Base-by-base conservation (phyloP, 2,329 filamentous ascomycete species). In the Ophiosphaerella herpotricha region DNA sequence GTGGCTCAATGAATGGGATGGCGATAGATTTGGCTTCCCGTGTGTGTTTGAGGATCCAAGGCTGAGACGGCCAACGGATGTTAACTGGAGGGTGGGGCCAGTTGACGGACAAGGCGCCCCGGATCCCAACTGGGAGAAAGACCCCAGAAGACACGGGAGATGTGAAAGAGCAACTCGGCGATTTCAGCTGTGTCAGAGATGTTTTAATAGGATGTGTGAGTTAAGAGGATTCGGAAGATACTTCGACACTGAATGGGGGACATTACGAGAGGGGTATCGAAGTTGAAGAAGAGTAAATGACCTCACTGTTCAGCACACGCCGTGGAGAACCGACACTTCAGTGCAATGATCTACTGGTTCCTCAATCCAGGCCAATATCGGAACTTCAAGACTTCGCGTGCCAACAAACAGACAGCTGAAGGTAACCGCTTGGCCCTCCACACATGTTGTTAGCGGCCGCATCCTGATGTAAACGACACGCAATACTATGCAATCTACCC, bases 181-280 rank as follows among this genome's bases (percentile, higher is more conserved):
- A 14, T 56, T 63, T n/a, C 55, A 61, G 34, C 43, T 66, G 12
- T 66, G 62, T 31, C 61, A 61, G 41, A 55, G 44, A 33, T 66
- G 62, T 35, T 66, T 57, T 38, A 58, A 58, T 11, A 52, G 62
- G 6, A 64, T 64, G 54, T 60, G 55, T 35, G 62, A 64, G 44
- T 63, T 65, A 23, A 48, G 54, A 26, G 57, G 60, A 8, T 65
- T 65, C 39, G 59, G 60, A 1, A 49, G 53, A 7, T 64, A 56
- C 32, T 65, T 65, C 34, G 60, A 65, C 23, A 29, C 26, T 29
- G 26, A 29, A 11, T 29, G 26, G 26, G 26, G 26, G 26, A 29
- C 26, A 29, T 29, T 29, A 29, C 26, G 11, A 2, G 26, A 29
- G 11, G 26, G 26, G 26, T 29, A 29, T 29, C 26, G 26, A 8